Percentiles rank a stretch among this genome's conserved stretches.
Evolutionary conservation across 2,329 filamentous ascomycete genomes (phyloP).

Genomic region (Endoconidiophora laricicola): DNA sequence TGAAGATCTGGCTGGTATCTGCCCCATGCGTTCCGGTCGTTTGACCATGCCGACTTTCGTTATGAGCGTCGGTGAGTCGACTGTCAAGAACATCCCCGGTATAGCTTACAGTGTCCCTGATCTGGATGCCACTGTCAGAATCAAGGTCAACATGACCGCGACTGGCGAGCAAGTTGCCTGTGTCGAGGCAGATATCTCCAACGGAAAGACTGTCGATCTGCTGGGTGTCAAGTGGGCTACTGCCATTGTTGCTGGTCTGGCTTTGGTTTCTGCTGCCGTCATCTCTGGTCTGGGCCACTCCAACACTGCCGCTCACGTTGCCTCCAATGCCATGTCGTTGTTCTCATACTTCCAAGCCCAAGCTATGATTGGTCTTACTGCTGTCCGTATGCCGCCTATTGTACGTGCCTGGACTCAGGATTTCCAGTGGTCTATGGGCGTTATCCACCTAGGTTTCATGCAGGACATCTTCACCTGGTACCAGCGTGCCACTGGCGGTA

Average conservation of each 20-base stretch:
- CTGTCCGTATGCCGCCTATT: conserved; percentile 68
- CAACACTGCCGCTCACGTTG: conserved; percentile 87
- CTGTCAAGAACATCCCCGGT: conserved; percentile 51
- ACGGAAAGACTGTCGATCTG: conserved; percentile 82
- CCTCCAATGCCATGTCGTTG: conserved; percentile 82
- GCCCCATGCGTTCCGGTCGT: conserved; percentile 66
- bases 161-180: conserved; percentile 55
- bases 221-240: conserved; percentile 79
- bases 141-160: conserved; percentile 60
- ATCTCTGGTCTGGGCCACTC: conserved; percentile 82
- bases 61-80: conserved; percentile 37
- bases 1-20: conserved; percentile 54
- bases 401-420: conserved; percentile 91
- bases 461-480: conserved; percentile 90
- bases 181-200: conserved; percentile 74
- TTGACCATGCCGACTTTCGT: conserved; percentile 58
- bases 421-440: conserved; percentile 96
- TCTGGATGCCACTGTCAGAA: conserved; percentile 68
- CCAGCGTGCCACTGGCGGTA: conserved; percentile 80
- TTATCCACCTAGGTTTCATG: conserved; percentile 75
- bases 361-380: conserved; percentile 74
- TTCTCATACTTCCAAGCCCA: conserved; percentile 92
- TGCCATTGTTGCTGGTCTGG: conserved; percentile 72
- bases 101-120: conserved; percentile 85
- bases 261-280: conserved; percentile 69